A percentile compares a stretch with the other conserved stretches of the same genome.
These are phyloP conservation scores for Bromus sterilis DNA, from an alignment of 176 grass and related monocot species.

Conservation along the genomic window DNA sequence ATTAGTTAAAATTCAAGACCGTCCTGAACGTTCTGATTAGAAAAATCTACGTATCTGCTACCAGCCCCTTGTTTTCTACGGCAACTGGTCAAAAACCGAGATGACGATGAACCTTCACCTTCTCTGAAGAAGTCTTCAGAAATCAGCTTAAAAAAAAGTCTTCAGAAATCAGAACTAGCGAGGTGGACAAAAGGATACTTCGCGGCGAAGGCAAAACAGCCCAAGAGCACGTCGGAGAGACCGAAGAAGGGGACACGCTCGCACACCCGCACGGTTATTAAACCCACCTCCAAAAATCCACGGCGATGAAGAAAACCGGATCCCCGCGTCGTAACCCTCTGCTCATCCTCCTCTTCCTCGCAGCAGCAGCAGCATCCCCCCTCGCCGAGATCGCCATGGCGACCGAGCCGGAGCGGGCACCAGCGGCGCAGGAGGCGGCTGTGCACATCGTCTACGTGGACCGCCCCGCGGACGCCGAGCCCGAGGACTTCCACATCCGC, in stretches of 20 bases:
- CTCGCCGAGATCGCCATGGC: constrained; percentile 25
- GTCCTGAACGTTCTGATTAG: not conserved
- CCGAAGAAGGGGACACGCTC: not conserved
- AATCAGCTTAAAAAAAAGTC: not conserved
- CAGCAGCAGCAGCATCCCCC: not conserved
- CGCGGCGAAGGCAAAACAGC: constrained; percentile 7
- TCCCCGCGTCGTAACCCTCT: not conserved
- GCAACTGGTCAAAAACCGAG: not conserved
- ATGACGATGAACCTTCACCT: not conserved
- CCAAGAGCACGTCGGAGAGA: not conserved
- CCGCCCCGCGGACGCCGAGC: constrained; percentile 54
- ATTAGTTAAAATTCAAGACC: not conserved
- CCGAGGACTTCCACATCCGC: constrained; percentile 87
- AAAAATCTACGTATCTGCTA: not conserved
- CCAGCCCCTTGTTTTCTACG: not conserved
- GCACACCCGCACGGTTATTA: not conserved
- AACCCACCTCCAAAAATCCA: not conserved
- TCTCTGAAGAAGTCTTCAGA: not conserved
- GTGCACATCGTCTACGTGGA: constrained; percentile 79
- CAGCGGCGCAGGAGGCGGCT: constrained; percentile 37
- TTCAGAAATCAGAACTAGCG: not conserved
- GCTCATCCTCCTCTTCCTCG: constrained; percentile 15
- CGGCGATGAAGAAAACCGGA: constrained; percentile 24
- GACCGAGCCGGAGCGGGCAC: constrained; percentile 20
- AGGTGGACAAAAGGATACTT: not conserved